A percentile compares a stretch with the other conserved stretches of the same genome.
Evolutionary conservation across 495 filamentous ascomycete species (phyloP).

Genomic region (Xeromyces bisporus): DNA sequence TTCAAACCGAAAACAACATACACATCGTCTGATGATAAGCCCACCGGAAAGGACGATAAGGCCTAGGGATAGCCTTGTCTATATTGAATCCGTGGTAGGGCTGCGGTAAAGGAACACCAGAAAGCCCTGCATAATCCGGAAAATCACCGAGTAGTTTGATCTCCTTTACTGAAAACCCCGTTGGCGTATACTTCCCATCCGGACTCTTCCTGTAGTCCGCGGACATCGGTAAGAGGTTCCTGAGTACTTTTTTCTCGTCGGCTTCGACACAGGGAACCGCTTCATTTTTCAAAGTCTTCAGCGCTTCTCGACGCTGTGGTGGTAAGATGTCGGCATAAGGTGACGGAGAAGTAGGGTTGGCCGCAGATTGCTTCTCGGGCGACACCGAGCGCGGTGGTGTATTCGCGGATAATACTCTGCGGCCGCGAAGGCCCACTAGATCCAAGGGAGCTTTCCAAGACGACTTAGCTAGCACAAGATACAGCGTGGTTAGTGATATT

Average conservation of each 20-base stretch:
- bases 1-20: too few relatives aligned
- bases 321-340: conserved; percentile 36
- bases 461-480: conserved; percentile 3
- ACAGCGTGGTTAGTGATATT: conserved; percentile 11
- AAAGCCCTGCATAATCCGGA: conserved; percentile 63
- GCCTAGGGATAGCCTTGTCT: conserved; percentile 45
- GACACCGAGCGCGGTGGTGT: conserved; percentile 43
- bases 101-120: conserved; percentile 58
- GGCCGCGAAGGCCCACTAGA: conserved; percentile 13
- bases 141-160: conserved; percentile 63
- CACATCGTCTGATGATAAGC: conserved; percentile 89
- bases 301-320: conserved; percentile 34
- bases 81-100: conserved; percentile 51
- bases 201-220: conserved; percentile 23
- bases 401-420: conserved; percentile 22
- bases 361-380: conserved; percentile 26
- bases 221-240: conserved; percentile 26
- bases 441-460: conserved; percentile 4
- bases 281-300: conserved; percentile 17
- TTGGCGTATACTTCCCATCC: conserved; percentile 33
- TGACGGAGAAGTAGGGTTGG: conserved; percentile 11
- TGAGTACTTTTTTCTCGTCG: conserved; percentile 15
- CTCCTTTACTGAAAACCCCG: conserved; percentile 48
- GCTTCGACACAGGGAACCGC: conserved; percentile 11
- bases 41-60: conserved; percentile 75